Evolutionary conservation across 768 basidiomycete species (phyloP), one percentile per base, ranked within the genome.

Genomic region (Trametes sanguinea): DNA sequence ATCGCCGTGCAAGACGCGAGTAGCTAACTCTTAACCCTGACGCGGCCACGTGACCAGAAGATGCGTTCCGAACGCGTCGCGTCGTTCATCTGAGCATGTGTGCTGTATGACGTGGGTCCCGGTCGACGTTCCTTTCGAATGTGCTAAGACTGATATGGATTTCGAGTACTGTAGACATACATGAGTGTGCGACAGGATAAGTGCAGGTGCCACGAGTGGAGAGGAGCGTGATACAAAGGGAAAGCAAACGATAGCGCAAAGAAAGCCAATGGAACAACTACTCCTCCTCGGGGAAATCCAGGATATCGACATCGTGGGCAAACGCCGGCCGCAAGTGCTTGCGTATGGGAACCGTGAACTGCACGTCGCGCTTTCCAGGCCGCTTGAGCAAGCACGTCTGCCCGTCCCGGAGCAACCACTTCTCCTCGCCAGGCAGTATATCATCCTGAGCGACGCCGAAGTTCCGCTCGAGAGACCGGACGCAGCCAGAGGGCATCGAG

Each of bases 361-460:
- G 44, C 4, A 56, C n/a, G 32, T 56, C 54, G 29, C 33, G 44
- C 44, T 46, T 46, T 4, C 44, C 54, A 1, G 44, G 54, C 14
- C 54, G 54, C 17, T 37, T 45, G 10, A 56, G n/a, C 44, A 56
- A 43, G 32, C 54, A 56, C n/a, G 54, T 46, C 32, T 46, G 44
- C 17, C 54, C 54, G n/a, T 56, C 54, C 10, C 54, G 44, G 4
- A 56, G 54, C 14, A 56, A 30, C 32, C 30, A 56, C 5, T 56
- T 56, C 44, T 56, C 54, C 33, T 56, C 54, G 16, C 54, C 54
- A 16, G 54, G 54, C 6, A 46, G 44, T 3, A 56, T 56, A 6
- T 46, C 30, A 14, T 56, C 4, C n/a, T 46, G 54, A 17, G 39
- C 16, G 33, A 56, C 46, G 17, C 33, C 30, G 33, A 56, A 56